A percentile compares a stretch with the other conserved stretches of the same genome.
Evolutionary conservation across 2,329 filamentous ascomycete genomes (phyloP).

Genomic region (Harringtonia aguacate): DNA sequence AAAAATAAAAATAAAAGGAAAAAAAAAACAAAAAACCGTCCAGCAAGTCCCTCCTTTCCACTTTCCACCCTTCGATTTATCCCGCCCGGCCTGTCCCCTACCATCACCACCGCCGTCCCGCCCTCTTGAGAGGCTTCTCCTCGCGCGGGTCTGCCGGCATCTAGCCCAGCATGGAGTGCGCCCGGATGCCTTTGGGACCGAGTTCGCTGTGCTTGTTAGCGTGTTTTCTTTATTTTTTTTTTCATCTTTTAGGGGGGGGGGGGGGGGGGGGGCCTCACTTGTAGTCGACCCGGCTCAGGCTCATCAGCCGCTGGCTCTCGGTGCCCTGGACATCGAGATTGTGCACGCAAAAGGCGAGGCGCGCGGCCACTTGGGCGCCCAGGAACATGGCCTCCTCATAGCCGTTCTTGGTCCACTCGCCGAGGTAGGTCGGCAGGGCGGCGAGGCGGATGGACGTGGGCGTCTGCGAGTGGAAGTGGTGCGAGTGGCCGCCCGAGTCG

Average conservation of each 20-base stretch:
- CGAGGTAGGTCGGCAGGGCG: constrained; percentile 71
- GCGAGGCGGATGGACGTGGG: constrained; percentile 76
- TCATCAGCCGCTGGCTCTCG: constrained; percentile 45
- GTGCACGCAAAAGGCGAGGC: constrained; percentile 47
- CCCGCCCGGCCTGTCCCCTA: too few species aligned
- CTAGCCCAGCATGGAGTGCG: constrained; percentile 41
- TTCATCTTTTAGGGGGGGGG: neutral
- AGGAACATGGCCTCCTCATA: constrained; percentile 79
- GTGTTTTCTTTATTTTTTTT: too few species aligned
- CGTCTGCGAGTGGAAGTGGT: constrained; percentile 56
- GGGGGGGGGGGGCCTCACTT: constrained; percentile 34
- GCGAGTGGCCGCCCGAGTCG: constrained; percentile 22
- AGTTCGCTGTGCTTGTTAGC: constrained; percentile 32
- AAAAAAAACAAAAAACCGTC: constrained; percentile 4
- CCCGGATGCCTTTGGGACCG: constrained; percentile 42
- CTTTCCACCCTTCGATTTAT: too few species aligned
- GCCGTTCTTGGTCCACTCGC: constrained; percentile 76
- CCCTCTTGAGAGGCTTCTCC: too few species aligned
- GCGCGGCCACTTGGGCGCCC: constrained; percentile 73
- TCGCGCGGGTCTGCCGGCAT: too few species aligned
- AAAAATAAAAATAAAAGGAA: too few species aligned
- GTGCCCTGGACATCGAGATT: constrained; percentile 41
- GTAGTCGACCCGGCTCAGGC: constrained; percentile 47
- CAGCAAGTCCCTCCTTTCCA: too few species aligned
- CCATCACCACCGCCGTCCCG: too few species aligned